phyloP scores from a whole-genome alignment of 306 rosid species.

The Cicer judaicum region DNA sequence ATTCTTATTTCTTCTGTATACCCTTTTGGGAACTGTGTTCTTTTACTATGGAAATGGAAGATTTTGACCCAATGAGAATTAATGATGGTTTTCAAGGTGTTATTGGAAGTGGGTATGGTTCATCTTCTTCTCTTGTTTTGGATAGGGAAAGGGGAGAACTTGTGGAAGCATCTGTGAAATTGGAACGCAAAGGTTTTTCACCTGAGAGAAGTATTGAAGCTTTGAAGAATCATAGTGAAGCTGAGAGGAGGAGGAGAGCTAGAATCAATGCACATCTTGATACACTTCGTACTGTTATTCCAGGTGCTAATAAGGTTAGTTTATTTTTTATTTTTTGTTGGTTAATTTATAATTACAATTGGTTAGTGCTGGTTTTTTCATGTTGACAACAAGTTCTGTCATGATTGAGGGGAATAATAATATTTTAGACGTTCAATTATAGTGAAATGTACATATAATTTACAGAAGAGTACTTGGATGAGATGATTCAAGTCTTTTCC shows the following conservation, averaged over 20 bases:
- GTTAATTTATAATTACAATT: slow-evolving; percentile 2
- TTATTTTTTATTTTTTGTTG: neutral
- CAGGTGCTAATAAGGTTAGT: slow-evolving; percentile 76
- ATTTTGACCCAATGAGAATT: slow-evolving; percentile 30
- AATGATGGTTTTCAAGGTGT: slow-evolving; percentile 41
- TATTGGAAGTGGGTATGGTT: slow-evolving; percentile 56
- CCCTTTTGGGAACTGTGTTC: neutral
- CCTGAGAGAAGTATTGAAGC: slow-evolving; percentile 70
- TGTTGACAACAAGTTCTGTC: neutral
- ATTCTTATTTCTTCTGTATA: neutral
- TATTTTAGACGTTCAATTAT: neutral
- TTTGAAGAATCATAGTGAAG: slow-evolving; percentile 79
- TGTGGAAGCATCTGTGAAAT: slow-evolving; percentile 56
- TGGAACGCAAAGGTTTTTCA: slow-evolving; percentile 52
- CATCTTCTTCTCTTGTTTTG: slow-evolving; percentile 66
- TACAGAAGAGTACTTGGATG: too few species aligned
- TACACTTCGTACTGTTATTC: slow-evolving; percentile 62
- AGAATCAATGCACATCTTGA: slow-evolving; percentile 75
- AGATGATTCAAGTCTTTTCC: too few species aligned
- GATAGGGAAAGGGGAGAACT: slow-evolving; percentile 65
- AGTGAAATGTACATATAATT: neutral
- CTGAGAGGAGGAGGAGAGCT: slow-evolving; percentile 72
- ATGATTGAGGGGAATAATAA: slow-evolving; percentile 5
- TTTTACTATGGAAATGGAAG: slow-evolving; percentile 58
- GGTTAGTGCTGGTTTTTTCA: slow-evolving; percentile 22